Conservation (phyloP, 176 grass and related monocot species). For the Calamus simplicifolius region DNA sequence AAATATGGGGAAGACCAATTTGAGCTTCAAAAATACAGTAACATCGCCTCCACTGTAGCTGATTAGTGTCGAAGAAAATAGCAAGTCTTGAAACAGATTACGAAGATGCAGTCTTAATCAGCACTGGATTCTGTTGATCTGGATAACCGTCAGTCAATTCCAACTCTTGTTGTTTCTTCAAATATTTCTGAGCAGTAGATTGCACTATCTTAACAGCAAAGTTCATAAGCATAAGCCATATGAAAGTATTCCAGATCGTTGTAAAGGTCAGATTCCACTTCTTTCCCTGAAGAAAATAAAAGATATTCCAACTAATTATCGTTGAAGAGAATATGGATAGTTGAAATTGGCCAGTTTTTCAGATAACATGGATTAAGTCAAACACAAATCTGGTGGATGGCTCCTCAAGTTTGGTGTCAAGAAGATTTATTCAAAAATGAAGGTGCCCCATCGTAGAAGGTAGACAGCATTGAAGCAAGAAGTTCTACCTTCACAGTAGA, state of each 20-base stretch:
- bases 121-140: constrained; percentile 7
- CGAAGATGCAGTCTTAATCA: not conserved
- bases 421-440: no score
- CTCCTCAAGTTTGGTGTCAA: no score
- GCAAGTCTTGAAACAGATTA: no score
- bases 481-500: constrained; percentile 35
- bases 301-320: not conserved
- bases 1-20: no score
- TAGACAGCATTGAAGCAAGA: not conserved
- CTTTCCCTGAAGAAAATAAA: constrained; percentile 41
- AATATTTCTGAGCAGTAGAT: constrained; percentile 71
- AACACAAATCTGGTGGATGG: no score
- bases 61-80: no score
- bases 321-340: no score
- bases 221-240: constrained; percentile 77
- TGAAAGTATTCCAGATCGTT: constrained; percentile 71
- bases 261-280: constrained; percentile 67
- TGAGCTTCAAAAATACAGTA: no score
- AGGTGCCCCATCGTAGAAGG: no score
- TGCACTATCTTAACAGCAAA: constrained; percentile 84
- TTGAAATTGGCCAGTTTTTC: no score
- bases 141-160: constrained; percentile 46
- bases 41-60: no score
- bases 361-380: no score
- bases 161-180: constrained; percentile 62